phyloP scores from a whole-genome alignment of 345 rosid species.

The Ailanthus altissimus region DNA sequence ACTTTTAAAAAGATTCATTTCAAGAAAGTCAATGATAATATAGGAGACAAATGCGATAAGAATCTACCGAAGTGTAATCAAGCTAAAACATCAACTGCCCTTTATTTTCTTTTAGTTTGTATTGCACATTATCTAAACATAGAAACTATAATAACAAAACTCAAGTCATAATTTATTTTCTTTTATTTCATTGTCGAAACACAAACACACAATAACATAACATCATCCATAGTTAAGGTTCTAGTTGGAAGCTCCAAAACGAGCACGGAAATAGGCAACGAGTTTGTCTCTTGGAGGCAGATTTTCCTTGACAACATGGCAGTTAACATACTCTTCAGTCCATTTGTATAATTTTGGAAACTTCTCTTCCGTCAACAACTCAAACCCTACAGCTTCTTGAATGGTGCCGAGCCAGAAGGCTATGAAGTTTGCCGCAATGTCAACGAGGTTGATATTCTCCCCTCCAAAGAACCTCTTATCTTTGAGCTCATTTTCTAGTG shows the following conservation, averaged over 20 bases:
- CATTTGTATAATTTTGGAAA: conserved; percentile 49
- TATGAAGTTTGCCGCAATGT: conserved; percentile 47
- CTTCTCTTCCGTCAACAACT: conserved; percentile 44
- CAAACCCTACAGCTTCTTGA: conserved; percentile 43
- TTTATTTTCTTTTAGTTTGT: too few relatives aligned
- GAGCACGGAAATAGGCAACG: not conserved
- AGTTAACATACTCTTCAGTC: conserved; percentile 34
- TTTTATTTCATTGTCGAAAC: too few relatives aligned
- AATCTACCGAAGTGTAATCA: too few relatives aligned
- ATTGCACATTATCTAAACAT: too few relatives aligned
- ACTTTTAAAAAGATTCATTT: too few relatives aligned
- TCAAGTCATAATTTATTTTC: too few relatives aligned
- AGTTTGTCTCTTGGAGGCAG: conserved; percentile 48
- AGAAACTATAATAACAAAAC: too few relatives aligned
- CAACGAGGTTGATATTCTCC: conserved; percentile 57
- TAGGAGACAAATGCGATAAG: too few relatives aligned
- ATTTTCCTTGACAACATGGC: conserved; percentile 34
- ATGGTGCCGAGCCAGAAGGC: conserved; percentile 40
- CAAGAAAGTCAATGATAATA: too few relatives aligned
- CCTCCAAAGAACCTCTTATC: conserved; percentile 63
- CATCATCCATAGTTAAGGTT: not conserved
- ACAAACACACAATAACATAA: not conserved
- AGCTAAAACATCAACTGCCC: too few relatives aligned
- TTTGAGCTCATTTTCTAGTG: conserved; percentile 52
- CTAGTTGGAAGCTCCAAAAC: not conserved